Evolutionary conservation across 345 rosid genomes (phyloP), one percentile per base, ranked within the genome.

Genomic region (Syzygium jambos): DNA sequence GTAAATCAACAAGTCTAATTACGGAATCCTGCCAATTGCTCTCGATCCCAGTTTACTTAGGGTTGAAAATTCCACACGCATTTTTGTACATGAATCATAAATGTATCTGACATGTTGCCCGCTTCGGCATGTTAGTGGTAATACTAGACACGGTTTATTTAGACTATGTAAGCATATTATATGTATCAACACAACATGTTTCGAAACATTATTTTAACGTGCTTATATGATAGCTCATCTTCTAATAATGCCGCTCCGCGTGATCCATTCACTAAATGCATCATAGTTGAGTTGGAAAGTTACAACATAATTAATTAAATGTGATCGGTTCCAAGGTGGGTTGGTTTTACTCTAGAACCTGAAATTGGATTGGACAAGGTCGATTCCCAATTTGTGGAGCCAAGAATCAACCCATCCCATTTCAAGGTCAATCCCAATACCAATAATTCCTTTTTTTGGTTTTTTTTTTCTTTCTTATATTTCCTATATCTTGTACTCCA

Each of bases 311-410:
- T 55, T 22, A 8, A 56, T 22, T 56, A 56, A 4, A 5, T 12
- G 5, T 56, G 5, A 22, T 22, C 4, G 4, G 57, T 21, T 55
- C 9, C 2, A 55, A 55, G 11, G 2, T 55, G 10, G 27, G 59
- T 23, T 3, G 5, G 5, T 56, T 56, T 1, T 12, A 22, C 4
- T 7, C 12, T 22, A 2, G 23, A 56, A 56, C 11, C 0, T 56
- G n/a, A 11, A 9, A 22, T 56, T 2, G 3, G 4, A 22, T 8
- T 3, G 2, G 5, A 8, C 0, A 23, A 11, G 61, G n/a, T 56
- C 2, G 11, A 2, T 56, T 22, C 61, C 9, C 61, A 22, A 0
- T 22, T 22, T 56, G 4, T 55, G 11, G 27, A 55, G 22, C 9
- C 3, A 4, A 1, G 21, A 53, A 55, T 10, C 3, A 4, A 10